Conservation (phyloP, 768 basidiomycete species). For the Lenzites betulinus region DNA sequence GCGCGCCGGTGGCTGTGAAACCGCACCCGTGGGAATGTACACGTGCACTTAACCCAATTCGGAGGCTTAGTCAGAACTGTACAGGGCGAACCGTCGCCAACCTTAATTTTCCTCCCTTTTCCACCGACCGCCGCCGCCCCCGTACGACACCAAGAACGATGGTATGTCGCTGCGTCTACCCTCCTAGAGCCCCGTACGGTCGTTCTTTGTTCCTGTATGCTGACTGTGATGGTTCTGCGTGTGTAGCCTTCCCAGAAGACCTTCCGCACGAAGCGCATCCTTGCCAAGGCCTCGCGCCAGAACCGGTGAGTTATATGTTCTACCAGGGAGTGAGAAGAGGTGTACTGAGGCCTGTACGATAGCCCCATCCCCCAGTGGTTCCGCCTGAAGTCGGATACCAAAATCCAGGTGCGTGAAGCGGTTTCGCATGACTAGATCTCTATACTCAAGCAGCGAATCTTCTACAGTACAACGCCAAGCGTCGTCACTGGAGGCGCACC, state of each 20-base stretch:
- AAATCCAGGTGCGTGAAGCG: slow-evolving; percentile 70
- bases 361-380: slow-evolving; percentile 99
- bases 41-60: slow-evolving; percentile 1
- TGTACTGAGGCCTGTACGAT: slow-evolving; percentile 1
- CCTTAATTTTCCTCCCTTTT: slow-evolving; percentile 32
- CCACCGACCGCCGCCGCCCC: slow-evolving; percentile 28
- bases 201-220: slow-evolving; percentile 27
- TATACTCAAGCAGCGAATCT: background rate
- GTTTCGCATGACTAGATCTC: background rate
- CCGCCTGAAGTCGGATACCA: slow-evolving; percentile 93
- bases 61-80: slow-evolving; percentile 37
- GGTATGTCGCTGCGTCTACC: slow-evolving; percentile 25
- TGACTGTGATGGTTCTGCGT: slow-evolving; percentile 45
- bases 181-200: background rate
- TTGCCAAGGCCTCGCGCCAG: slow-evolving; percentile 94
- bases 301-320: slow-evolving; percentile 65
- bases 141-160: slow-evolving; percentile 33
- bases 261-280: slow-evolving; percentile 95
- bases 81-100: slow-evolving; percentile 29
- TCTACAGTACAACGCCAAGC: slow-evolving; percentile 85
- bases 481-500: slow-evolving; percentile 98
- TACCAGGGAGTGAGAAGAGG: background rate
- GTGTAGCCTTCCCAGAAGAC: slow-evolving; percentile 97
- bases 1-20: slow-evolving; percentile 1
- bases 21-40: slow-evolving; percentile 9